phyloP scores from a whole-genome alignment of 2,329 filamentous ascomycete genomes.

The Aspergillus brasiliensis region DNA sequence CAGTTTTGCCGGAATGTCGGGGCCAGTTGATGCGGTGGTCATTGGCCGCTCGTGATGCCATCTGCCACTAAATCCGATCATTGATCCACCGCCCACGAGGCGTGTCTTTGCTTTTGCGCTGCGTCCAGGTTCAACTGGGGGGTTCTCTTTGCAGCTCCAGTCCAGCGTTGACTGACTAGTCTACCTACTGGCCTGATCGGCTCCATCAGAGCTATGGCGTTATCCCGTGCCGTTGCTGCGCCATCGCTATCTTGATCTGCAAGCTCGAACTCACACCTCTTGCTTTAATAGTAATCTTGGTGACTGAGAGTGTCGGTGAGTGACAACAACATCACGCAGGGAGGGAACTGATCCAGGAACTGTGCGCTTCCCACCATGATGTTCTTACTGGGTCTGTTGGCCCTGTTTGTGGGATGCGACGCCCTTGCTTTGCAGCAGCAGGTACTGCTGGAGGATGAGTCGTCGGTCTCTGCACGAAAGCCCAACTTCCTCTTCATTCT shows the following conservation, averaged over 20 bases:
- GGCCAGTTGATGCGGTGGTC: not conserved
- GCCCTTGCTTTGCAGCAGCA: slow-evolving; percentile 13
- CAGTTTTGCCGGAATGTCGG: not conserved
- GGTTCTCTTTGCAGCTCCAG: too few relatives aligned
- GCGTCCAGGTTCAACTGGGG: not conserved
- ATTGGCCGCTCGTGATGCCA: slow-evolving; percentile 18
- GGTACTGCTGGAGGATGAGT: slow-evolving; percentile 14
- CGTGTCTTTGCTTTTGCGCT: not conserved
- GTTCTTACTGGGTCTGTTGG: slow-evolving; percentile 11
- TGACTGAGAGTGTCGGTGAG: too few relatives aligned
- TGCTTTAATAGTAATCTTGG: not conserved
- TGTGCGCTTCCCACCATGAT: slow-evolving; percentile 23
- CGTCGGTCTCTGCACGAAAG: slow-evolving; percentile 12
- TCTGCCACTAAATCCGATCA: slow-evolving; percentile 10
- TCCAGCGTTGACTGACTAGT: not conserved
- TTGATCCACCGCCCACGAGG: not conserved
- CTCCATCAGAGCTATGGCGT: slow-evolving; percentile 13
- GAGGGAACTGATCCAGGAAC: not conserved
- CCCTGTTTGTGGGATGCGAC: slow-evolving; percentile 21
- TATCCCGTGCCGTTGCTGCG: slow-evolving; percentile 12
- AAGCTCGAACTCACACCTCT: not conserved
- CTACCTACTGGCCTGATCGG: not conserved
- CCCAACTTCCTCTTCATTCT: slow-evolving; percentile 68
- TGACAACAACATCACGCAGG: not conserved
- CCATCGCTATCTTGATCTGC: not conserved